phyloP scores from a whole-genome alignment of 192 early-diverging fungal species.

The Mortierella alpina region DNA sequence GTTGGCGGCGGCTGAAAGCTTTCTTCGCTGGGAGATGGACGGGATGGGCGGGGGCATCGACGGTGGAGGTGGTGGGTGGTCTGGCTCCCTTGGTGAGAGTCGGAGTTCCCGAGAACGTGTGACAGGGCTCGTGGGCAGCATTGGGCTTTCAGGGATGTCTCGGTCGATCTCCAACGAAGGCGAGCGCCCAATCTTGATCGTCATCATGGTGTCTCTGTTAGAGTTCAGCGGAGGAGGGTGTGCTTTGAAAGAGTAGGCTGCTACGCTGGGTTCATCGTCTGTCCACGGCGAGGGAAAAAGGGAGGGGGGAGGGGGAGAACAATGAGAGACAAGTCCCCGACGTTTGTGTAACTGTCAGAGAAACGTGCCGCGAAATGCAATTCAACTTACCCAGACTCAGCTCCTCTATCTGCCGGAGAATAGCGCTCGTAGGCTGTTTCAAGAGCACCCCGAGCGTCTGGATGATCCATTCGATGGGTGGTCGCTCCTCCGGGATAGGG shows the following conservation, averaged over 20 bases:
- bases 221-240: background rate
- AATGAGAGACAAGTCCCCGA: background rate
- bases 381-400: conserved; percentile 27
- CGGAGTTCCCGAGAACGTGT: conserved; percentile 25
- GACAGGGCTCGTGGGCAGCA: background rate
- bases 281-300: background rate
- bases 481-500: conserved; percentile 42
- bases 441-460: conserved; percentile 33
- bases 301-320: background rate
- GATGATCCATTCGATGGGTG: conserved; percentile 34
- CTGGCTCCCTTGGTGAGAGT: conserved; percentile 44
- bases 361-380: background rate
- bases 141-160: background rate
- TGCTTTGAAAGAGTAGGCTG: background rate
- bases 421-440: conserved; percentile 23
- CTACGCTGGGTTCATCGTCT: conserved; percentile 16
- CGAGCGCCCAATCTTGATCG: conserved; percentile 24
- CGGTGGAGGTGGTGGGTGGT: conserved; percentile 44
- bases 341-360: background rate
- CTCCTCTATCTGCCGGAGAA: conserved; percentile 35
- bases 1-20: conserved; percentile 26
- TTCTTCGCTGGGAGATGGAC: conserved; percentile 41
- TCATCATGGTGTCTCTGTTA: conserved; percentile 3
- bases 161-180: conserved; percentile 17
- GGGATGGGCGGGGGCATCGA: conserved; percentile 41